Conservation (phyloP, 345 rosid species). For the Rhizophora mangle region DNA sequence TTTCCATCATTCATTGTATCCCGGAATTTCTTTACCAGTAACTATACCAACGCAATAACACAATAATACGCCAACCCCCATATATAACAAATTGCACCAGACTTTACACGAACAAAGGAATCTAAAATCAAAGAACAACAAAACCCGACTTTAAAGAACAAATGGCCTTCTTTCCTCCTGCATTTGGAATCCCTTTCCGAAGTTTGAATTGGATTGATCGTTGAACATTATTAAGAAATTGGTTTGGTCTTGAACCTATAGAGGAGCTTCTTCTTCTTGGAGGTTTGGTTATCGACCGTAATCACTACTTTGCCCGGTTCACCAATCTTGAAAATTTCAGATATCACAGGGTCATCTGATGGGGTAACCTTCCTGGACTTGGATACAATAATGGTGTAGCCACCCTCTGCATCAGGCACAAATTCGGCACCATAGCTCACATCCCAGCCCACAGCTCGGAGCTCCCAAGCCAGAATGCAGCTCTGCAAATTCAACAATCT, state of each 20-base stretch:
- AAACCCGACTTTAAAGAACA: background rate
- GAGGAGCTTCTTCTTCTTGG: constrained; percentile 53
- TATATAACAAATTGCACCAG: constrained; percentile 16
- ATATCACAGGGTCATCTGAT: constrained; percentile 31
- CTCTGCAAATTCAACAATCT: constrained; percentile 16
- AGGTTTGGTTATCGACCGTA: constrained; percentile 38
- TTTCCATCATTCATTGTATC: background rate
- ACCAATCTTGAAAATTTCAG: constrained; percentile 33
- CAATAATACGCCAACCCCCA: constrained; percentile 5
- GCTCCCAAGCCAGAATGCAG: constrained; percentile 39
- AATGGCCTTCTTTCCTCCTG: background rate
- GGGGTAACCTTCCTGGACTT: constrained; percentile 35
- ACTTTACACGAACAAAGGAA: background rate
- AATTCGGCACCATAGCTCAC: constrained; percentile 52
- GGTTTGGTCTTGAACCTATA: constrained; percentile 45
- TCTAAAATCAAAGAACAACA: background rate
- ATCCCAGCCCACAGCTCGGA: constrained; percentile 50
- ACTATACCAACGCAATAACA: background rate
- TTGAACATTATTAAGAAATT: constrained; percentile 21
- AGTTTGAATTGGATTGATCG: background rate
- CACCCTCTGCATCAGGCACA: constrained; percentile 31
- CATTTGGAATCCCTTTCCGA: constrained; percentile 2
- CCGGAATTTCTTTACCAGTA: constrained; percentile 5
- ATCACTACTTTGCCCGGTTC: constrained; percentile 47
- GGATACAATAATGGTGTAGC: constrained; percentile 45